Evolutionary conservation across 192 early-diverging fungal species (phyloP).

Genomic region (Podila verticillata): DNA sequence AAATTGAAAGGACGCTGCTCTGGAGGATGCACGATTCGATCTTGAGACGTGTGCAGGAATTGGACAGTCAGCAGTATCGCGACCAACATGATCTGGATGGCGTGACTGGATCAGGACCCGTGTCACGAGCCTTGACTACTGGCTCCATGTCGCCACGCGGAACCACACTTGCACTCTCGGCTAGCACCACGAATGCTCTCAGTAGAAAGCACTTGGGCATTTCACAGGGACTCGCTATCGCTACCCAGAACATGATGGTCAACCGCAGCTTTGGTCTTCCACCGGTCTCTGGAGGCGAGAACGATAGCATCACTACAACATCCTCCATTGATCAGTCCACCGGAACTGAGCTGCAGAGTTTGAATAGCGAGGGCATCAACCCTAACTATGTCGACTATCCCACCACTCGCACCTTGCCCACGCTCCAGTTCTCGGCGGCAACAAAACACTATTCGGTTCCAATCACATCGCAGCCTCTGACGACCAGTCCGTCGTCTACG

Average conservation of each 20-base stretch:
- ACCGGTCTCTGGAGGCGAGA: constrained; percentile 7
- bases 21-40: constrained; percentile 61
- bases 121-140: not conserved
- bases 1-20: constrained; percentile 53
- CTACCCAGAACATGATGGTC: constrained; percentile 44
- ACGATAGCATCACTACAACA: not conserved
- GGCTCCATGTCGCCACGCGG: not conserved
- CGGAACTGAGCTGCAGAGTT: not conserved
- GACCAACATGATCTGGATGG: constrained; percentile 34
- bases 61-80: constrained; percentile 49
- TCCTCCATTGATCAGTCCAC: not conserved
- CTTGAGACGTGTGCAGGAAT: constrained; percentile 53
- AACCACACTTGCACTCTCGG: constrained; percentile 2
- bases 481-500: constrained; percentile 12
- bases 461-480: constrained; percentile 14
- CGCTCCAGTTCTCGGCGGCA: constrained; percentile 18
- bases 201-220: constrained; percentile 1
- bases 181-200: not conserved
- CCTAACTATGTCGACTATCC: constrained; percentile 30
- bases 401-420: constrained; percentile 19
- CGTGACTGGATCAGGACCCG: constrained; percentile 7
- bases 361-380: constrained; percentile 48
- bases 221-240: constrained; percentile 36
- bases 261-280: constrained; percentile 42
- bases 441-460: constrained; percentile 7